Evolutionary conservation across 352 stramenopile species (phyloP).

Genomic region (Globisporangium parvum): DNA sequence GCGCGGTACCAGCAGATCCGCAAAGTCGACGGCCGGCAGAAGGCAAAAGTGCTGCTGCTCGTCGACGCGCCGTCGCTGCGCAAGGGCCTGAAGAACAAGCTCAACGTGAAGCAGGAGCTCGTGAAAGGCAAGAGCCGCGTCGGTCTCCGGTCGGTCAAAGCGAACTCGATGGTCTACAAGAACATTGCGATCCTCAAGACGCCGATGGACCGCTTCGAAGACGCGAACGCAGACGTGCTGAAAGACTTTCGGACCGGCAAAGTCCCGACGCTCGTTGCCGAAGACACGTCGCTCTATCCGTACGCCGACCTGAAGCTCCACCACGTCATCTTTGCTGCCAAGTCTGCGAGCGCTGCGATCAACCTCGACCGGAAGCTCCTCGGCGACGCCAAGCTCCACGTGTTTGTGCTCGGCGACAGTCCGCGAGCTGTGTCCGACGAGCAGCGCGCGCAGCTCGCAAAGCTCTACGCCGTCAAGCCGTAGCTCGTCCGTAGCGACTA

Average conservation of each 20-base stretch:
- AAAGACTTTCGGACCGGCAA: slow-evolving; percentile 58
- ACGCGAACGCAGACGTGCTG: slow-evolving; percentile 51
- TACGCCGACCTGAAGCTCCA: slow-evolving; percentile 46
- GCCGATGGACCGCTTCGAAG: slow-evolving; percentile 59
- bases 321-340: slow-evolving; percentile 59
- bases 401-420: slow-evolving; percentile 46
- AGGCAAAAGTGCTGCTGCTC: slow-evolving; percentile 61
- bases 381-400: slow-evolving; percentile 34
- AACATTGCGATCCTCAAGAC: slow-evolving; percentile 67
- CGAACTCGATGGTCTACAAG: slow-evolving; percentile 45
- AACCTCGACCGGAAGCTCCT: slow-evolving; percentile 46
- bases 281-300: slow-evolving; percentile 62
- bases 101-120: slow-evolving; percentile 47
- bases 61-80: slow-evolving; percentile 43
- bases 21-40: slow-evolving; percentile 48
- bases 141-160: slow-evolving; percentile 56
- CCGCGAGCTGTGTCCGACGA: slow-evolving; percentile 22
- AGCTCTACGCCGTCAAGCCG: slow-evolving; percentile 22
- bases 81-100: slow-evolving; percentile 56
- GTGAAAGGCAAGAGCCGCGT: slow-evolving; percentile 48
- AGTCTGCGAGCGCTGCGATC: slow-evolving; percentile 29
- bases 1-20: slow-evolving; percentile 48
- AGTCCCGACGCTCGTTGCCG: slow-evolving; percentile 47
- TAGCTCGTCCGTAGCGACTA: too few relatives aligned
- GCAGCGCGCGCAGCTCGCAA: slow-evolving; percentile 25